Evolutionary conservation across 495 filamentous ascomycete species (phyloP), one percentile per base, ranked within the genome.

Genomic region (Acidiella bohemica): DNA sequence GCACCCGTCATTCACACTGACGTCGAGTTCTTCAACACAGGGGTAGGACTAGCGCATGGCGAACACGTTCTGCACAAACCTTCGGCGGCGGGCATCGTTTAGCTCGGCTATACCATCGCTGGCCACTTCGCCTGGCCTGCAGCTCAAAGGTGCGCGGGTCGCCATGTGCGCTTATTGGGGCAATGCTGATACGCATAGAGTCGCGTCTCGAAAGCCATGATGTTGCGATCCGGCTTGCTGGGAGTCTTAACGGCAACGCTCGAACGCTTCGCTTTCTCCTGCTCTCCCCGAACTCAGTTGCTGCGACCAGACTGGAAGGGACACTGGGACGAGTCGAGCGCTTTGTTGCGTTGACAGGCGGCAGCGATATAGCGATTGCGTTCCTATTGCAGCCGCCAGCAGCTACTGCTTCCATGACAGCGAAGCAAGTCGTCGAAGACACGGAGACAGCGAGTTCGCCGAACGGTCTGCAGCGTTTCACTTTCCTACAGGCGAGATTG

Each of bases 401-500:
- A 10, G 20, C 32, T 1, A 27, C 39, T 2, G 32, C 11, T 22
- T 41, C 44, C 34, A 24, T 27, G 8, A 30, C 43, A 32, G 32
- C 44, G 17, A 42, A 64, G 67, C 20, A 49, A 5, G 13, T 43
- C 16, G 16, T 26, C 7, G 20, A 32, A 46, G 44, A 46, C 17
- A 50, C 50, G 41, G 27, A 58, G 42, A 43, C 59, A 50, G 44
- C 54, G 28, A 59, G 66, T 47, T n/a, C n/a, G n/a, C 57, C 65
- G 26, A 56, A 65, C 50, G 82, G 86, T 65, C 76, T 93, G 39
- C 56, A 62, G 11, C 61, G 73, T 36, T 73, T 88, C 25, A 86
- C 90, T 65, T 28, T 53, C 16, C 75, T 93, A 28, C 83, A 92
- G 72, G 75, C 75, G 46, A 45, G 70, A 37, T 72, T 93, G 20